A percentile compares a stretch with the other conserved stretches of the same genome.
phyloP scores from a whole-genome alignment of 768 basidiomycete genomes.

The Boletus sp. region DNA sequence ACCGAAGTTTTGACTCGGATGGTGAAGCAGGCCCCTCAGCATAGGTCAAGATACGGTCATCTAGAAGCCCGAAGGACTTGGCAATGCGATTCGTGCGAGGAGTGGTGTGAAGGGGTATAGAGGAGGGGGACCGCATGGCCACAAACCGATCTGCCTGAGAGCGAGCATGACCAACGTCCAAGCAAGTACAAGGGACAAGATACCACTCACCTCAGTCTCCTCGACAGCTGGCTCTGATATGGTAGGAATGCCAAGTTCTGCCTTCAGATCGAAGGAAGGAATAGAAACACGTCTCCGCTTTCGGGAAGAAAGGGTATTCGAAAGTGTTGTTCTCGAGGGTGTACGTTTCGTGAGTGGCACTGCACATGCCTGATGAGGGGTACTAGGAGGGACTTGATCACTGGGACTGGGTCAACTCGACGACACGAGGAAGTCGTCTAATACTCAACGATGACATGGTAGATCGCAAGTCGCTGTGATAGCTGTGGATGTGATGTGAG shows the following conservation, averaged over 20 bases:
- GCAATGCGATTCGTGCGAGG: conserved; percentile 68
- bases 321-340: conserved; percentile 36
- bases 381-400: conserved; percentile 23
- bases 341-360: conserved; percentile 35
- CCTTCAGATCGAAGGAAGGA: conserved; percentile 36
- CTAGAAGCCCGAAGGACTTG: conserved; percentile 56
- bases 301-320: conserved; percentile 37
- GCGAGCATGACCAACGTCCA: background rate
- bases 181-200: background rate
- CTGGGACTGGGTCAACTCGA: conserved; percentile 21
- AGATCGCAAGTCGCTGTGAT: background rate
- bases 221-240: conserved; percentile 19
- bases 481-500: background rate
- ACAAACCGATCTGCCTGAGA: conserved; percentile 61
- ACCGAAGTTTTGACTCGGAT: conserved; percentile 41
- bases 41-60: conserved; percentile 54
- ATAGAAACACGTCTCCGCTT: conserved; percentile 44
- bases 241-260: conserved; percentile 28
- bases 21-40: conserved; percentile 36
- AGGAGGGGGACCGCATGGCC: conserved; percentile 45
- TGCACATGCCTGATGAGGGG: conserved; percentile 24
- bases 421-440: conserved; percentile 1
- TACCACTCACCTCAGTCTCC: conserved; percentile 28
- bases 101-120: conserved; percentile 56
- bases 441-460: conserved; percentile 33